Conservation (phyloP, 163 green algal species). For the Scenedesmus sp. region DNA sequence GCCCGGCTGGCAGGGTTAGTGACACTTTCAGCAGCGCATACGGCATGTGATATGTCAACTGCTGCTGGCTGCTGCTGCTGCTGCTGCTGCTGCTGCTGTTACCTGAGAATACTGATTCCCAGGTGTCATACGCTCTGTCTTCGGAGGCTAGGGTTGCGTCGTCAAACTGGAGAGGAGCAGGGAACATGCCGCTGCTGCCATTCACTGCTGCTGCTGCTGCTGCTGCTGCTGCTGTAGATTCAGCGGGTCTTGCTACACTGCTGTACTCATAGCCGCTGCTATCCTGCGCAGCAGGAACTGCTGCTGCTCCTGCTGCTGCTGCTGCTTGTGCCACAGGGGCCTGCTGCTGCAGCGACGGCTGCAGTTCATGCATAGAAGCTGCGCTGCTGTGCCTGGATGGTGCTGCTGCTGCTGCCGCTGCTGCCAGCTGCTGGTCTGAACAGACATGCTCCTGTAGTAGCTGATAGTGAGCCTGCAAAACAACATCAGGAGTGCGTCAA, state of each 20-base stretch:
- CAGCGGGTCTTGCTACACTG: background rate
- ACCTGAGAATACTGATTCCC: conserved; percentile 25
- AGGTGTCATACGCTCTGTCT: conserved; percentile 1
- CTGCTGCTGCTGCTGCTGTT: background rate
- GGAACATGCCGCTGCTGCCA: background rate
- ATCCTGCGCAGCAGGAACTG: background rate
- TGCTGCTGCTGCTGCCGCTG: conserved; percentile 29
- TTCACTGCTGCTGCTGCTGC: background rate
- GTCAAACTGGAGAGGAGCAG: background rate
- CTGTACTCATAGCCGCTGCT: background rate
- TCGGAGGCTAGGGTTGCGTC: background rate
- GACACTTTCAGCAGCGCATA: conserved; percentile 56
- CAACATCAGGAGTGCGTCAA: background rate
- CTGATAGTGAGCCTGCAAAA: background rate
- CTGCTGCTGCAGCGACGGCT: conserved; percentile 22
- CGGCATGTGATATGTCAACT: conserved; percentile 31
- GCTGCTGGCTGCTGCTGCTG: background rate
- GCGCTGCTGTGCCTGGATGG: background rate
- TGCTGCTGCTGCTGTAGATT: conserved; percentile 25
- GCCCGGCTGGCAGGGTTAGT: background rate
- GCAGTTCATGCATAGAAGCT: background rate
- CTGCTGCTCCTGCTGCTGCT: background rate
- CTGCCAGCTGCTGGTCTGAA: background rate
- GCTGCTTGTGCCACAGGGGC: background rate
- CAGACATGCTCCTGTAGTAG: background rate